Conservation (phyloP, 2,329 filamentous ascomycete species). For the Lachnellula hyalina region DNA sequence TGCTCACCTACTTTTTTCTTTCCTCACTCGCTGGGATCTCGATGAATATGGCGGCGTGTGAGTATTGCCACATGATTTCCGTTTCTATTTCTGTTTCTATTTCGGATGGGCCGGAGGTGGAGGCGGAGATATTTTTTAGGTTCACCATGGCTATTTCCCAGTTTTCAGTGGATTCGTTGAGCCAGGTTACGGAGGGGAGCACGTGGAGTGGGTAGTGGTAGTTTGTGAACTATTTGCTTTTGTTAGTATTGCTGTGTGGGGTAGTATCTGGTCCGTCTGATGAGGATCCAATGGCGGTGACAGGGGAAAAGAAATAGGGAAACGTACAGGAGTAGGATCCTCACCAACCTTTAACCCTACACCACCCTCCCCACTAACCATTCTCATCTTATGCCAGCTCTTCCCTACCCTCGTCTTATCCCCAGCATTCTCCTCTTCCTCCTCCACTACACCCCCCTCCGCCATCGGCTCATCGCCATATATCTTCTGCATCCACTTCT, state of each 20-base stretch:
- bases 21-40: conserved; percentile 5
- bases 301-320: neutral
- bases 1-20: neutral
- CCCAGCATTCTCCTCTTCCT: neutral
- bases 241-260: neutral
- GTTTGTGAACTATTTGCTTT: conserved; percentile 3
- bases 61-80: conserved; percentile 15
- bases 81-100: neutral
- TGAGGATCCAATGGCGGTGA: neutral
- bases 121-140: neutral
- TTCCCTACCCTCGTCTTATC: conserved; percentile 4
- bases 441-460: conserved; percentile 1
- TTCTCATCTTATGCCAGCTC: conserved; percentile 8
- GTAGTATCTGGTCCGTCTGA: neutral
- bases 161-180: conserved; percentile 9
- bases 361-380: conserved; percentile 3
- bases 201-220: conserved; percentile 7
- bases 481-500: conserved; percentile 1
- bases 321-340: conserved; percentile 8
- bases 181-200: conserved; percentile 5
- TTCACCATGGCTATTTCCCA: conserved; percentile 14
- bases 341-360: conserved; percentile 1
- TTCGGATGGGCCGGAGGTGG: neutral
- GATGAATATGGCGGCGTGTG: conserved; percentile 12
- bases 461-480: conserved; percentile 1